Evolutionary conservation across 75 land plant genomes (phyloP), one percentile per base, ranked within the genome.

Genomic region (Cryptomeria japonica): DNA sequence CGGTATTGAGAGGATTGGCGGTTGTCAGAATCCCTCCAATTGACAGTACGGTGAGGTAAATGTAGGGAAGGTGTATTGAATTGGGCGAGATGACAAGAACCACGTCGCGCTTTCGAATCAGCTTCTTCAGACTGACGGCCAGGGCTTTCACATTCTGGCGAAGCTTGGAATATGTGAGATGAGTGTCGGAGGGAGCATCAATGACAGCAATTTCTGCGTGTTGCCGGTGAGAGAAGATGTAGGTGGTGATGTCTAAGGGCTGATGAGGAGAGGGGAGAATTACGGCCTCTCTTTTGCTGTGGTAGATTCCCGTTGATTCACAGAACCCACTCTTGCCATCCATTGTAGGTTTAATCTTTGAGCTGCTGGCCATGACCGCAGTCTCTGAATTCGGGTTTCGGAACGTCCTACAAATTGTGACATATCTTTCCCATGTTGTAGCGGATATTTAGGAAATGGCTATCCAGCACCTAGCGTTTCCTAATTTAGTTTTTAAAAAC

Each of bases 11-110:
- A 15, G 96, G 99, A 80, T 98, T 98, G 87, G 96, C 91, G 88
- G 99, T 95, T 88, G 96, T 97, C 88, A 96, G 87, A 86, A 97
- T 84, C 90, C 96, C 99, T 77, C 99, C 99, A 86, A 96, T 89
- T 84, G 95, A 93, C 91, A 97, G 90, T 47, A 92, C 94, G 84
- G 97, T 91, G 80, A 97, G 92, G 92, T 91, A 93, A 85, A 95
- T 90, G 83, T 94, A 87, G 72, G 99, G 96, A 89, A 96, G 92
- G 91, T 86, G 86, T 89, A 98, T 88, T 34, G 97, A 97, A 88
- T 98, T 98, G 44, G 99, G 96, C 47, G 97, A 94, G 90, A 96
- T 93, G 77, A 98, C 76, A 82, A 98, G 95, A 51, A 98, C 89
- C 83, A 98, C 99, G 86, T 98, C 92, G 78, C 93, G 93, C 85